Conservation (phyloP, 1,284 basidiomycete species). For the Sphagnurus paluster region DNA sequence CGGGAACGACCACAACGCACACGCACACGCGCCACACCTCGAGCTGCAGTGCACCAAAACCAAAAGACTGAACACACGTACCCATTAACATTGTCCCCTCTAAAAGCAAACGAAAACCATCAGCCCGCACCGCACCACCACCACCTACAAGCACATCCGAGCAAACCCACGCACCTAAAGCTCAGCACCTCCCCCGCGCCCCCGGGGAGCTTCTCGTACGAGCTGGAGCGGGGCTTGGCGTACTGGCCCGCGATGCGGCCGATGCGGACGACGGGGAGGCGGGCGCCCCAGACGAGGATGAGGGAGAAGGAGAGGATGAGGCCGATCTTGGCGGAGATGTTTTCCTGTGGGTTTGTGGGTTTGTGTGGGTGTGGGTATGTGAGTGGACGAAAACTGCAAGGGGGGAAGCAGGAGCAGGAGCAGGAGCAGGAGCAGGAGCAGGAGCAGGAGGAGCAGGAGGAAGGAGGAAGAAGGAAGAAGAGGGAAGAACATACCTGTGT, state of each 20-base stretch:
- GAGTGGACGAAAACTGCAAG: neutral
- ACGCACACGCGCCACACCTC: too few relatives aligned
- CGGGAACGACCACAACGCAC: too few relatives aligned
- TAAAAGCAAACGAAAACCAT: too few relatives aligned
- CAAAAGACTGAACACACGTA: constrained; percentile 34
- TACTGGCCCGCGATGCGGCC: constrained; percentile 96
- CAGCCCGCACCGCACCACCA: too few relatives aligned
- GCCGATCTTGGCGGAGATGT: constrained; percentile 93
- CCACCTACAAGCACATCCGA: too few relatives aligned
- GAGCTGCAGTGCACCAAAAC: too few relatives aligned
- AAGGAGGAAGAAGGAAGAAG: constrained; percentile 1
- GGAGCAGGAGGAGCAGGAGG: constrained; percentile 7
- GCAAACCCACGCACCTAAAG: constrained; percentile 60
- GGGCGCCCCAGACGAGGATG: constrained; percentile 91
- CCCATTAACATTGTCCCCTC: constrained; percentile 97
- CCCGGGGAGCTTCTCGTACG: constrained; percentile 80
- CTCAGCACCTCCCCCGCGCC: constrained; percentile 71
- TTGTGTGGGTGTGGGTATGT: neutral
- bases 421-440: neutral
- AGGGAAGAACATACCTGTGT: constrained; percentile 61
- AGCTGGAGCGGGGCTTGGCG: constrained; percentile 91
- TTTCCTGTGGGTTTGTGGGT: constrained; percentile 56
- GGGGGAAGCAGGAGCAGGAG: too few relatives aligned
- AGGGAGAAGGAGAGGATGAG: constrained; percentile 94
- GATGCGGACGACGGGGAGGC: constrained; percentile 89